Evolutionary conservation across 1,284 basidiomycete genomes (phyloP), one percentile per base, ranked within the genome.

Genomic region (Sphaerobolus stellatus): DNA sequence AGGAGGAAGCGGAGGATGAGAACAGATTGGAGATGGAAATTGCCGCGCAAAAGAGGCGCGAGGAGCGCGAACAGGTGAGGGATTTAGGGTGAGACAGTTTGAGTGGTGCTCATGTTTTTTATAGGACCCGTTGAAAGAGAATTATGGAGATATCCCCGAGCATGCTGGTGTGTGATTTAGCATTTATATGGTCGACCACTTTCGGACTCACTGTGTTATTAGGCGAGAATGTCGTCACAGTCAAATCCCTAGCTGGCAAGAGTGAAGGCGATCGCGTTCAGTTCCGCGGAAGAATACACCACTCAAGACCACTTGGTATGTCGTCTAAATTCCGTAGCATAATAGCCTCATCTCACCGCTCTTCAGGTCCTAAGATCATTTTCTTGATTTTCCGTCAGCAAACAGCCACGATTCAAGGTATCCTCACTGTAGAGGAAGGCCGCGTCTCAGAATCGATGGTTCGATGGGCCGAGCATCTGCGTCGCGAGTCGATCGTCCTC

Each of bases 391-490:
- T 89, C 64, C 77, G 86, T 8, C 80, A 84, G 62, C 80, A 81
- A 64, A 72, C 77, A 36, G 70, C 78, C 52, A 86, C 84, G 2
- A 74, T 88, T 18, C 86, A 89, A 65, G 84, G 82, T 53, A 75
- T 88, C 16, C 69, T 88, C 13, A 74, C 80, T 43, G 77, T 82
- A 59, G 77, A 80, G 49, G 75, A 80, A 56, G 74, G 76, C 8
- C 38, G 50, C 16, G 76, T 88, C 6, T 86, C 84, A 41, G 81
- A 83, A 65, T 82, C 84, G 64, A 88, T 89, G 86, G 74, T 85
- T 56, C 83, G 83, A 62, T 88, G 79, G 76, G 78, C 80, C 9
- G 76, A 78, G 44, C 66, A 73, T 16, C 73, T 88, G 48, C 72
- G 79, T 22, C 67, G 77, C 40, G 86, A 89, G 69, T 77, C 79